Base-by-base conservation (phyloP, 495 filamentous ascomycete species). In the Cairneyella variabilis region DNA sequence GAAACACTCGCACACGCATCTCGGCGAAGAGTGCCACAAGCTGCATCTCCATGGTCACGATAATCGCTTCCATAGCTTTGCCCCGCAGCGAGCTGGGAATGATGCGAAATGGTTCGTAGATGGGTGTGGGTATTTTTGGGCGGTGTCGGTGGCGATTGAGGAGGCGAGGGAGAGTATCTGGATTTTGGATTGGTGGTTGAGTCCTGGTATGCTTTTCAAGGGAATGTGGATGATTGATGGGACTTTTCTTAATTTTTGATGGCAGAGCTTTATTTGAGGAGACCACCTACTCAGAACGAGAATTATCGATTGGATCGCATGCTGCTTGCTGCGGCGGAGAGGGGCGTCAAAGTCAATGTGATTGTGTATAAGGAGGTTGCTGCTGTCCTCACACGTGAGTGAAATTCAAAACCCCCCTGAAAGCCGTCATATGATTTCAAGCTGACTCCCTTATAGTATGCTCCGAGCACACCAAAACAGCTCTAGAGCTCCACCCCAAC, bases 291-390 rank as follows among this genome's bases (percentile, higher is more conserved):
- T 10, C 77, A 80, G 60, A 87, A 93, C 69, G 82, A 92, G 63
- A 75, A 85, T 51, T 97, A 96, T 64, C 88, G 92, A 1, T 71
- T 97, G 38, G 92, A 97, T 68, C 81, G 83, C 9, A 89, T 97
- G 89, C 80, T 97, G 32, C 77, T 85, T 60, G 86, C 84, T 39
- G 92, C 92, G 3, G 92, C 92, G 25, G 78, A 90, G 68, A 84
- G 92, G 45, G 92, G 91, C 20, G 92, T 97, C 21, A 80, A 83
- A 43, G 75, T 97, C 54, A 88, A 93, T 58, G 78, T 97, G 42
- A 92, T 96, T 48, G 90, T 97, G 14, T 97, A 97, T 73, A 97
- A 97, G 71, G 92, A 97, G 70, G 91, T 90, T 12, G 83, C 86
- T 1, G 84, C 90, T 61, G 89, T 90, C 12, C 70, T 97, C 52